Evolutionary conservation across 1,284 basidiomycete genomes (phyloP), one percentile per base, ranked within the genome.

Genomic region (Serendipita sp.): DNA sequence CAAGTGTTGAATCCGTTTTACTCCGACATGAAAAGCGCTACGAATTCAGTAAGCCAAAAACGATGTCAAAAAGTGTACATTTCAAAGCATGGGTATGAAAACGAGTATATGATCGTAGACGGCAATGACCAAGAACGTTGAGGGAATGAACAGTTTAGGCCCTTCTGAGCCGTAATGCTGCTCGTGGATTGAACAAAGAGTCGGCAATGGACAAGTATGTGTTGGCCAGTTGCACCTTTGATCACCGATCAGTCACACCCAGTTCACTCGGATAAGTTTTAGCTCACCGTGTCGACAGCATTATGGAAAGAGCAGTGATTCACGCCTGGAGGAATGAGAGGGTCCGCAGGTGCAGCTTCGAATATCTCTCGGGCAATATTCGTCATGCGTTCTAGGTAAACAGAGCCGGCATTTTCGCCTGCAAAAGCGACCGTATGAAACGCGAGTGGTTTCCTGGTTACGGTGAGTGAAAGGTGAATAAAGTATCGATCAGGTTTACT

Each of bases 361-460:
- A 83, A 79, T 0, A 78, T 74, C 55, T 82, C 77, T 6, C 69
- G 69, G 0, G 82, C 81, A 41, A 84, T 76, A 12, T 79, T 71
- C 0, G 76, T 74, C 83, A 84, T 84, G 8, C 77, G 72, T 30
- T 75, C 75, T 45, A 85, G 72, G 26, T 70, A 71, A 2, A 32
- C 63, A 17, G 68, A 69, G n/a, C 45, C 34, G 17, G 6, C 50
- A 15, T 67, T 71, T 4, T 72, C 70, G 0, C 74, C 72, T 1
- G 82, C 82, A 35, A 85, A 85, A 0, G 79, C 78, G 2, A 85
- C 80, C 0, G 82, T 67, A 62, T 85, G 82, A 68, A 85, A 80
- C 0, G 82, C 82, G 0, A 84, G 70, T 0, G 79, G 73, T 72
- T 80, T 81, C 5, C 83, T 84, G 55, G 6, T 22, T 49, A 8